Base-by-base conservation (phyloP, 116 monocot genomes). In the Trichopus zeylanicus region DNA sequence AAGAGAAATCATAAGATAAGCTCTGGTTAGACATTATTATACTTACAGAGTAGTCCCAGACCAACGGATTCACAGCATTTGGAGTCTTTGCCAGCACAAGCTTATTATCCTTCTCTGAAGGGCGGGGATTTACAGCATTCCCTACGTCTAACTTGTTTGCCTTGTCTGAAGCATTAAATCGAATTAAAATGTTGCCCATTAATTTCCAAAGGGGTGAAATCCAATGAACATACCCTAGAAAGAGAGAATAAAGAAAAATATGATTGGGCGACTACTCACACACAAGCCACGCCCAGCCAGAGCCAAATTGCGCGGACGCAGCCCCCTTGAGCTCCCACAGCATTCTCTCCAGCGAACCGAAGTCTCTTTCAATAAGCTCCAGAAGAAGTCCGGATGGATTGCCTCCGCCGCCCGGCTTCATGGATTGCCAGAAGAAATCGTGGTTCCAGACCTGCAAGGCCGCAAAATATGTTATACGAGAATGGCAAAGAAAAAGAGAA, bases 281-380 rank as follows among this genome's bases (percentile, higher is more conserved):
- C 26, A 60, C 67, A 62, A 98, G 87, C 97, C 97, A 98, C 71
- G 68, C 88, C 97, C 97, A 98, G 48, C 97, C 97, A 37, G 97
- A 98, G 65, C 97, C 97, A 78, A 91, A 87, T 30, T 87, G 97
- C 26, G 76, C 68, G 5, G 39, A 65, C 29, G 97, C 87, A 51
- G 87, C 82, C 46, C 27, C 60, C 46, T 82, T 79, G 30, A 98
- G 77, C 51, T 91, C 79, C 27, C 46, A 62, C 27, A 87, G 7
- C 66, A 98, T 64, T 53, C 42, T 59, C 6, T 87, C 81, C 53
- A 84, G 81, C 29, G 97, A 98, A 28, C 91, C 97, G 67, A 98
- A 97, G 31, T 98, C 97, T 60, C 91, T 84, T 27, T 91, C 69
- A 34, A 98, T 87, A 61, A 98, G 63, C 56, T 77, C 52, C 48